Conservation (phyloP, 2,329 filamentous ascomycete species). For the Dactylella cylindrospora region DNA sequence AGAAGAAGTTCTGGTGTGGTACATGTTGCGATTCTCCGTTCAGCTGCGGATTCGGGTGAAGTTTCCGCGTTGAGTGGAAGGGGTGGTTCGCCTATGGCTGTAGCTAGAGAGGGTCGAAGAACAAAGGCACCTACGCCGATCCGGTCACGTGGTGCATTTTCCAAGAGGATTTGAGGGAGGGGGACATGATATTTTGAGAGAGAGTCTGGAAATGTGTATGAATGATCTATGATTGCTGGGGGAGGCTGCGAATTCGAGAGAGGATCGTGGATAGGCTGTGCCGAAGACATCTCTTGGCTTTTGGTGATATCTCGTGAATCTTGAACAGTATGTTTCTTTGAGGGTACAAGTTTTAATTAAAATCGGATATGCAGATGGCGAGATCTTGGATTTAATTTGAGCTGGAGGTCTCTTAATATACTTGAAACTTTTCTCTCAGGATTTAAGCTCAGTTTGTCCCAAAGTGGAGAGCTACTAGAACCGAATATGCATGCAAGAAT, state of each 20-base stretch:
- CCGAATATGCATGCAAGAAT: too few relatives aligned
- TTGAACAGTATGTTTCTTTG: too few relatives aligned
- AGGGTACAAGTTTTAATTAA: background rate
- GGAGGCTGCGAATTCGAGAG: slow-evolving; percentile 9
- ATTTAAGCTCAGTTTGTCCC: background rate
- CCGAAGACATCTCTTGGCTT: slow-evolving; percentile 1
- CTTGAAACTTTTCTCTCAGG: slow-evolving; percentile 12
- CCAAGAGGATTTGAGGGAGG: slow-evolving; percentile 15
- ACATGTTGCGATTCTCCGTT: too few relatives aligned
- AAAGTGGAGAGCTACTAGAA: too few relatives aligned
- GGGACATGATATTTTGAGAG: slow-evolving; percentile 17
- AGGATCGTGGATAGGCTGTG: background rate
- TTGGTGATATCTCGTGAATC: too few relatives aligned
- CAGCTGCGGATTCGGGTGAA: too few relatives aligned
- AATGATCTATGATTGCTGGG: slow-evolving; percentile 16
- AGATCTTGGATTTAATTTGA: background rate
- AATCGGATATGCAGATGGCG: background rate
- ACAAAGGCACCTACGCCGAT: slow-evolving; percentile 30
- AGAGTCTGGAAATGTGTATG: slow-evolving; percentile 11
- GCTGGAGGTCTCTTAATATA: background rate
- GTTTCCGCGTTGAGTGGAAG: too few relatives aligned
- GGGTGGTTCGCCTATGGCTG: slow-evolving; percentile 9
- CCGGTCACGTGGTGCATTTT: slow-evolving; percentile 17
- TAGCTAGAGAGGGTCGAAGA: slow-evolving; percentile 4
- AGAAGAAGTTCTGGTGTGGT: slow-evolving; percentile 51